phyloP scores from a whole-genome alignment of 371 early-diverging fungal species.

The Syncephalis fuscata region DNA sequence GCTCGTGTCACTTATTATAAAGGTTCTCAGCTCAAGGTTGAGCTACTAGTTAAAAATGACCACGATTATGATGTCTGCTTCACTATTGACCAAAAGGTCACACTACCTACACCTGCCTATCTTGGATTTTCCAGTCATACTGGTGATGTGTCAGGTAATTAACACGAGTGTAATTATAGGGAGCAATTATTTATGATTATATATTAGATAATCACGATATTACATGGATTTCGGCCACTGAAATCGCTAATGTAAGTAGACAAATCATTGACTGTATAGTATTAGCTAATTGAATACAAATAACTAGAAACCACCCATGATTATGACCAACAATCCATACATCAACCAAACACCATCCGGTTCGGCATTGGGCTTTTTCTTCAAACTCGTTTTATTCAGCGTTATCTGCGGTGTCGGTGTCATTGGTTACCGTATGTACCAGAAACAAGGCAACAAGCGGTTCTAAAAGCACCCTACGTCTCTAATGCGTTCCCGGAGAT shows the following conservation, averaged over 20 bases:
- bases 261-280: not conserved
- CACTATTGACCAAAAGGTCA: conserved; percentile 35
- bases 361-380: conserved; percentile 21
- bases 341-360: too few species aligned
- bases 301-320: conserved; percentile 9
- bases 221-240: conserved; percentile 27
- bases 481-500: too few species aligned
- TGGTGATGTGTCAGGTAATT: conserved; percentile 62
- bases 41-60: conserved; percentile 2
- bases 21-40: conserved; percentile 42
- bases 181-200: not conserved
- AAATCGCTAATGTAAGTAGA: not conserved
- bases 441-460: conserved; percentile 42
- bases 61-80: conserved; percentile 45
- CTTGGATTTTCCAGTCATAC: conserved; percentile 85
- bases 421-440: conserved; percentile 35
- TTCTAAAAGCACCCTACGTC: conserved; percentile 18
- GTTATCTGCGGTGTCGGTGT: conserved; percentile 32
- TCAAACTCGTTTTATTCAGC: conserved; percentile 33
- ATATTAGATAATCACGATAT: conserved; percentile 65
- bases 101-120: conserved; percentile 55
- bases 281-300: too few species aligned
- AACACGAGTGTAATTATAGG: not conserved
- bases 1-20: conserved; percentile 65
- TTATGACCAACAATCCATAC: conserved; percentile 7